These are phyloP conservation scores for Hippophae rhamnoides DNA, from an alignment of 306 rosid genomes.

Conservation along the genomic window DNA sequence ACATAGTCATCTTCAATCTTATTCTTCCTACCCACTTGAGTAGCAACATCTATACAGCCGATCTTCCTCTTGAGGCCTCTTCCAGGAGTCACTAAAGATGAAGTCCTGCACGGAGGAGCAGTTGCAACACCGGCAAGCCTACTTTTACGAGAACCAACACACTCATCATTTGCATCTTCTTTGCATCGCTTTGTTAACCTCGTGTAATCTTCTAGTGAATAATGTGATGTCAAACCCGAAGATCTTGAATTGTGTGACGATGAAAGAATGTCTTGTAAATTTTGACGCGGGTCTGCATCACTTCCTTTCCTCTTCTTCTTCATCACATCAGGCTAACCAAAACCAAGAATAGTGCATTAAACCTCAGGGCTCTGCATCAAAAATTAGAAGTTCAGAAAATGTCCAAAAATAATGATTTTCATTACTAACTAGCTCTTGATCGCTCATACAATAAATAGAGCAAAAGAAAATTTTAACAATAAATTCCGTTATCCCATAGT, in stretches of 20 bases:
- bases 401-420: too few species aligned
- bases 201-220: slow-evolving; percentile 71
- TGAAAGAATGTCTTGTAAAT: slow-evolving; percentile 30
- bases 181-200: slow-evolving; percentile 87
- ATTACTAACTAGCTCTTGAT: too few species aligned
- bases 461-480: background rate
- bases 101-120: slow-evolving; percentile 84
- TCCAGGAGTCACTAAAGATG: slow-evolving; percentile 58
- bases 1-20: slow-evolving; percentile 80
- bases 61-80: slow-evolving; percentile 97
- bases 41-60: slow-evolving; percentile 91
- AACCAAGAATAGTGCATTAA: slow-evolving; percentile 11
- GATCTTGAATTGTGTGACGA: slow-evolving; percentile 45
- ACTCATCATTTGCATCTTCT: slow-evolving; percentile 50
- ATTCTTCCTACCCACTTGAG: slow-evolving; percentile 90
- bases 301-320: slow-evolving; percentile 98
- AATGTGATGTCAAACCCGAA: slow-evolving; percentile 50
- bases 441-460: background rate
- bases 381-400: slow-evolving; percentile 7
- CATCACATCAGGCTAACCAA: slow-evolving; percentile 40
- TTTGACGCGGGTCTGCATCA: slow-evolving; percentile 39
- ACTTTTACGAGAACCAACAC: slow-evolving; percentile 48
- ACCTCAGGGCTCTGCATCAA: slow-evolving; percentile 19
- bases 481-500: background rate
- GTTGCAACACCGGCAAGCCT: slow-evolving; percentile 93